Percentiles rank a stretch among this genome's conserved stretches.
These are phyloP conservation scores for Acmispon strigosus DNA, from an alignment of 306 rosid genomes.

Conservation along the genomic window DNA sequence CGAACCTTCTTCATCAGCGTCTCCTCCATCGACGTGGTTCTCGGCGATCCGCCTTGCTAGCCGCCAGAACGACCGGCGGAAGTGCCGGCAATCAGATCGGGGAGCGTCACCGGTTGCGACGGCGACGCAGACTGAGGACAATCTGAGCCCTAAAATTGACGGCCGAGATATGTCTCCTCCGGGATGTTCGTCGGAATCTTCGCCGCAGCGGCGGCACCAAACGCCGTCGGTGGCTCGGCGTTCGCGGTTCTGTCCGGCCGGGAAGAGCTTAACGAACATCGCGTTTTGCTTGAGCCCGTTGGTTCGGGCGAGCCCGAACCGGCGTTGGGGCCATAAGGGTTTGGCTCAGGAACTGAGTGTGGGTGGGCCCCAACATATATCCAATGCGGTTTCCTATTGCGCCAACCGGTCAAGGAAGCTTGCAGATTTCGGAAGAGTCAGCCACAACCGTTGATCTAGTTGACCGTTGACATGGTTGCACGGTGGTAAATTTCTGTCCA, in stretches of 20 bases:
- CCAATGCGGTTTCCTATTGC: slow-evolving; percentile 13
- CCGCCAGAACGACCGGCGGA: slow-evolving; percentile 7
- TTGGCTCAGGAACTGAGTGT: slow-evolving; percentile 9
- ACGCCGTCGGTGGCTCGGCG: slow-evolving; percentile 36
- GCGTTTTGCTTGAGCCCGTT: slow-evolving; percentile 80
- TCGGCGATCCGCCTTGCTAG: slow-evolving; percentile 34
- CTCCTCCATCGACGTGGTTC: slow-evolving; percentile 49
- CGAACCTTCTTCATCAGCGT: slow-evolving; percentile 23
- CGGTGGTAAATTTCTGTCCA: not conserved
- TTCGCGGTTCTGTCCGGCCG: slow-evolving; percentile 20
- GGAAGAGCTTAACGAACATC: slow-evolving; percentile 44
- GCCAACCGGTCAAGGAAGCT: slow-evolving; percentile 25
- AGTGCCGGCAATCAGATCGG: slow-evolving; percentile 27
- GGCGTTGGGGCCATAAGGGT: slow-evolving; percentile 23
- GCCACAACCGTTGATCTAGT: slow-evolving; percentile 12
- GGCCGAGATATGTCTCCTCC: not conserved
- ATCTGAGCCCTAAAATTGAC: not conserved
- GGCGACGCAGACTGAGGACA: not conserved
- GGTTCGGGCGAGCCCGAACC: slow-evolving; percentile 76
- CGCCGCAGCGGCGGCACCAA: slow-evolving; percentile 29
- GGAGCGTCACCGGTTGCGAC: slow-evolving; percentile 45
- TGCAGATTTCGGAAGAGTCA: slow-evolving; percentile 22
- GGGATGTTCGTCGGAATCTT: slow-evolving; percentile 41
- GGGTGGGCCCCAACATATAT: slow-evolving; percentile 19
- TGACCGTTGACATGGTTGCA: not conserved